These are phyloP conservation scores for Amphichorda felina DNA, from an alignment of 2,329 filamentous ascomycete genomes.

Conservation along the genomic window DNA sequence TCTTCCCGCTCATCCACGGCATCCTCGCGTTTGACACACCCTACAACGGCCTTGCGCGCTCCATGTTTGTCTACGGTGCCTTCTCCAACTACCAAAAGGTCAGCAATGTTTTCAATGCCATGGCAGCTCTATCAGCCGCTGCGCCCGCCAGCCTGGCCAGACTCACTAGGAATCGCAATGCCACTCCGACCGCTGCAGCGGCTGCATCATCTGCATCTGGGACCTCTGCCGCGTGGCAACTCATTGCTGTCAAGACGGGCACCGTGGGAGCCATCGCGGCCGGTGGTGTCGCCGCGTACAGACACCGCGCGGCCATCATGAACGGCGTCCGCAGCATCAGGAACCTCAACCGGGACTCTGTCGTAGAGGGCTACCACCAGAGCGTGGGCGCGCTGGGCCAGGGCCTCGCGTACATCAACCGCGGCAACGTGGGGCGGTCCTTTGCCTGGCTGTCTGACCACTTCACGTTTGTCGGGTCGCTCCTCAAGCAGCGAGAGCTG, in stretches of 20 bases:
- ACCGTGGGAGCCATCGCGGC: slow-evolving; percentile 72
- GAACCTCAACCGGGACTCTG: slow-evolving; percentile 32
- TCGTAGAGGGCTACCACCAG: slow-evolving; percentile 35
- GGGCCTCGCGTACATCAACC: slow-evolving; percentile 44
- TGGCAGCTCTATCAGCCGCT: slow-evolving; percentile 38
- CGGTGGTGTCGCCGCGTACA: slow-evolving; percentile 71
- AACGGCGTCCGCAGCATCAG: slow-evolving; percentile 31
- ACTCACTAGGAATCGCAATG: slow-evolving; percentile 21
- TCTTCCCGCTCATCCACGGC: slow-evolving; percentile 74
- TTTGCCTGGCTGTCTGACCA: slow-evolving; percentile 73
- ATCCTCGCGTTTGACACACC: slow-evolving; percentile 79
- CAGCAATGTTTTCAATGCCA: slow-evolving; percentile 42
- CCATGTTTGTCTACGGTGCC: slow-evolving; percentile 49
- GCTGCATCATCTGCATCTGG: slow-evolving; percentile 7
- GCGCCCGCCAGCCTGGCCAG: slow-evolving; percentile 30
- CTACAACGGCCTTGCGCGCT: slow-evolving; percentile 53
- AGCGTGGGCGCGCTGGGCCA: slow-evolving; percentile 37
- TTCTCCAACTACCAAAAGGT: slow-evolving; percentile 49
- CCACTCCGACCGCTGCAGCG: slow-evolving; percentile 10
- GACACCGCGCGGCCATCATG: slow-evolving; percentile 59
- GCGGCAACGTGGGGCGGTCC: slow-evolving; percentile 51
- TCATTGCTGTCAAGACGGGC: slow-evolving; percentile 67
- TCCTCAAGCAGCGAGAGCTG: slow-evolving; percentile 64
- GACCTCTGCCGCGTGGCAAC: slow-evolving; percentile 31
- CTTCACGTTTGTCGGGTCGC: slow-evolving; percentile 72